Conservation (phyloP, 371 early-diverging fungal species). For the Nematocida homosporus region DNA sequence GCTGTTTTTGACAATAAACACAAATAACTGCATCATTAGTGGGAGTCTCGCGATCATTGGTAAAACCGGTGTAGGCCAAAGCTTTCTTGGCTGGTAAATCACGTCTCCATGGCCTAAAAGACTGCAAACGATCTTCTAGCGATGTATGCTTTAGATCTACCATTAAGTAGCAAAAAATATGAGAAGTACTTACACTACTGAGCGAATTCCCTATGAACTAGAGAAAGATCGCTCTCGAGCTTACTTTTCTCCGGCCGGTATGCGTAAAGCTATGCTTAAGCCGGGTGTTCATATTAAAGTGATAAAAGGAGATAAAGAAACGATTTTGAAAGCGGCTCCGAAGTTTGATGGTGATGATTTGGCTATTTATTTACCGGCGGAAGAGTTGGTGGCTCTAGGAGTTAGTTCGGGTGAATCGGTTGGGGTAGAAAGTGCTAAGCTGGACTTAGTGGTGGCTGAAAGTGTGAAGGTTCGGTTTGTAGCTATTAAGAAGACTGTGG, state of each 20-base stretch:
- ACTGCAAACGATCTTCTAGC: slow-evolving; percentile 11
- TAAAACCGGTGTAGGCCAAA: slow-evolving; percentile 45
- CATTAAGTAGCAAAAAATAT: slow-evolving; percentile 50
- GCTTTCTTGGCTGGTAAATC: not conserved
- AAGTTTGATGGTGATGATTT: slow-evolving; percentile 51
- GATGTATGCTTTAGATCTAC: slow-evolving; percentile 18
- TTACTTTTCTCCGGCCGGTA: slow-evolving; percentile 21
- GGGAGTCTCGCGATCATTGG: not conserved
- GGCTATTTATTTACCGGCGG: slow-evolving; percentile 36
- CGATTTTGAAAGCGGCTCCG: slow-evolving; percentile 41
- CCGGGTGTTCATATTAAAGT: slow-evolving; percentile 35
- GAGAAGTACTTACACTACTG: slow-evolving; percentile 54
- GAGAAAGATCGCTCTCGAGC: slow-evolving; percentile 44
- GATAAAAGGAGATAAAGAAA: not conserved
- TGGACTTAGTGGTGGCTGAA: not conserved
- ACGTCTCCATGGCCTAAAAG: slow-evolving; percentile 2
- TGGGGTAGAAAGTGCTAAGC: not conserved
- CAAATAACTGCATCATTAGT: slow-evolving; percentile 51
- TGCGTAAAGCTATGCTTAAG: slow-evolving; percentile 22
- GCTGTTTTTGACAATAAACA: slow-evolving; percentile 57
- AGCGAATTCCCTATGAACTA: slow-evolving; percentile 47
- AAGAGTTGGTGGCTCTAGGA: slow-evolving; percentile 28
- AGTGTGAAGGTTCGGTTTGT: slow-evolving; percentile 8
- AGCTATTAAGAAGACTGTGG: slow-evolving; percentile 24
- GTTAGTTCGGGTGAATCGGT: slow-evolving; percentile 16